Conservation (phyloP, 129 eudicot species). For the Helianthus annuus region HanXRQr2.0-SUNRISE NC_035433.2:122992789-122993288, state of each 20-base stretch:
- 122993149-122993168: slow-evolving; percentile 64
- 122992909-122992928: too few relatives aligned
- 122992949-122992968: not conserved
- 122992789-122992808: not conserved
- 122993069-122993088: slow-evolving; percentile 46
- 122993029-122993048: slow-evolving; percentile 39
- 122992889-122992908: too few relatives aligned
- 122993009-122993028: not conserved
- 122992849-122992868: too few relatives aligned
- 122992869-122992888: too few relatives aligned
- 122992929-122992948: not conserved
- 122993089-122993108: slow-evolving; percentile 57
- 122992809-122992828: not conserved
- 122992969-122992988: not conserved
- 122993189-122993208: slow-evolving; percentile 15
- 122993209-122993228: slow-evolving; percentile 5
- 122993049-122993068: slow-evolving; percentile 93
- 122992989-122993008: not conserved
- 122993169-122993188: slow-evolving; percentile 55
- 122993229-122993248: slow-evolving; percentile 4
- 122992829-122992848: too few relatives aligned
- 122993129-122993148: slow-evolving; percentile 36
- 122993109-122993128: slow-evolving; percentile 31
- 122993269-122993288: slow-evolving; percentile 15
- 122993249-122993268: slow-evolving; percentile 17